Evolutionary conservation across 1,284 basidiomycete genomes (phyloP), one percentile per base, ranked within the genome.

Genomic region (Ceratobasidium sp.): DNA sequence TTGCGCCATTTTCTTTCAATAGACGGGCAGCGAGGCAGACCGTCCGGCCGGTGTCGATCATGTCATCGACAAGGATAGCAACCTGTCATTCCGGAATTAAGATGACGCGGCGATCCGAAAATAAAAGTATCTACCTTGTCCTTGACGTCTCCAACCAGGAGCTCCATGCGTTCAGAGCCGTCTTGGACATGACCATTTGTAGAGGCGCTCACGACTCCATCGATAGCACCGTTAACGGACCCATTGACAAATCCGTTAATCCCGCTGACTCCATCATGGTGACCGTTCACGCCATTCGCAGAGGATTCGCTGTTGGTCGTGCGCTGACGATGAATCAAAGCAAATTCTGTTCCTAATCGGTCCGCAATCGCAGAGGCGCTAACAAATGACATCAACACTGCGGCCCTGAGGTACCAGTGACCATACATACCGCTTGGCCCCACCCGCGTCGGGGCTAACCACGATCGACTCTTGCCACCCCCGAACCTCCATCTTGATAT

Each of bases 391-490:
- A 72, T 29, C 3, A 57, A 20, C 40, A 62, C 47, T n/a, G 17
- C 17, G 42, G 27, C 5, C 32, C 25, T n/a, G 34, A 50, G 32
- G 25, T n/a, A 38, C 13, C n/a, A 6, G n/a, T 5, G n/a, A 70
- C 60, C 43, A 27, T 29, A 82, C 88, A 76, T 75, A 94, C 94
- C 96, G 87, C 82, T 99, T 99, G 38, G 97, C 96, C 76, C 96
- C 96, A 72, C 96, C 96, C 0, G 96, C 96, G 80, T 99, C 97
- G 0, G 96, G 96, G 80, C 90, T 93, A 78, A 99, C 96, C 72
- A 99, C 91, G 78, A 99, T 95, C 54, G 88, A 87, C 74, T 97
- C 85, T 75, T 88, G 80, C 96, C 96, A 99, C 49, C 85, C 90
- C 1, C 87, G 85, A 69, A 99, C 93, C 76, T 90, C 85, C 58